Conservation (phyloP, 108 stramenopile species). For the Cyclostephanos invisitatus region DNA sequence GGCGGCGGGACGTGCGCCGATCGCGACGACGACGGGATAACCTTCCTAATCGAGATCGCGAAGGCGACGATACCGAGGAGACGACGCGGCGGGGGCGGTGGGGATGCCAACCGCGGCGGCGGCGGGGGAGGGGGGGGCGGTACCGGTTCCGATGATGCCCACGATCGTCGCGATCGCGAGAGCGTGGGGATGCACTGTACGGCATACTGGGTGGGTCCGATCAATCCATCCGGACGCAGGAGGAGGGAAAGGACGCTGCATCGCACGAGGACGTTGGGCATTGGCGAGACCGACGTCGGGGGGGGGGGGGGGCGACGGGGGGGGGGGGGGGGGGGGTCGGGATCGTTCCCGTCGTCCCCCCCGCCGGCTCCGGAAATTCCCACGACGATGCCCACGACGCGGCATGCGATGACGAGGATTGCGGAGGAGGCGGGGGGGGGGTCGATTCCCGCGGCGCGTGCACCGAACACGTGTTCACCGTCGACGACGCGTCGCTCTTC, state of each 20-base stretch:
- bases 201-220: slow-evolving; percentile 30
- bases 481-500: slow-evolving; percentile 37
- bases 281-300: slow-evolving; percentile 2
- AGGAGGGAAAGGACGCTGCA: slow-evolving; percentile 25
- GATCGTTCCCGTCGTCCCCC: not conserved
- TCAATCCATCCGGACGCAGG: slow-evolving; percentile 14
- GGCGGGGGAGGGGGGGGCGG: slow-evolving; percentile 1
- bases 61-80: slow-evolving; percentile 28
- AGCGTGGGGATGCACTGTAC: slow-evolving; percentile 42
- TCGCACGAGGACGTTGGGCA: slow-evolving; percentile 28
- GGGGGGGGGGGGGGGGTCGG: not conserved
- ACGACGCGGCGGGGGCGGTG: not conserved
- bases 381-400: no score
- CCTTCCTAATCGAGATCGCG: slow-evolving; percentile 39
- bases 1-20: not conserved
- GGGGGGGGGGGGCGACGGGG: not conserved
- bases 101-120: not conserved
- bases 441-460: not conserved
- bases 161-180: slow-evolving; percentile 1
- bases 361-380: not conserved
- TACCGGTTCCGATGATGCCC: no score
- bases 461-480: slow-evolving; percentile 33
- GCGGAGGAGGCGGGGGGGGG: not conserved
- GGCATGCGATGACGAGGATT: not conserved
- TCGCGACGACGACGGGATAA: not conserved